A percentile compares a stretch with the other conserved stretches of the same genome.
Conservation (phyloP, 306 rosid genomes). For the Sechiopsis laciniata region DNA sequence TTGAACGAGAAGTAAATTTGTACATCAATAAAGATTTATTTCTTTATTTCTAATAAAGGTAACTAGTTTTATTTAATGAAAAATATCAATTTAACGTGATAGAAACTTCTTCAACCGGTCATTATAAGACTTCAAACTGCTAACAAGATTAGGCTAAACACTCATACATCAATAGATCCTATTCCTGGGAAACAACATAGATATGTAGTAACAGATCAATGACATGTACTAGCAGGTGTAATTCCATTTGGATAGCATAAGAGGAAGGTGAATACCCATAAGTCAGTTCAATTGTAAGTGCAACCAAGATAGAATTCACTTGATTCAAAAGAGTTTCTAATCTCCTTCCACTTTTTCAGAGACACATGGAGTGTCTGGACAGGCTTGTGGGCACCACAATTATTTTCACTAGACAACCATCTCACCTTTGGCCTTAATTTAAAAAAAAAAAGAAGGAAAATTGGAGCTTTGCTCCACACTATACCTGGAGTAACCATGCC, state of each 20-base stretch:
- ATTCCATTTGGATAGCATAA: not conserved
- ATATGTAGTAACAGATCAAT: not conserved
- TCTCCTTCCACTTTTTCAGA: too few species aligned
- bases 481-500: too few species aligned
- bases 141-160: not conserved
- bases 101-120: not conserved
- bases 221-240: not conserved
- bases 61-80: not conserved
- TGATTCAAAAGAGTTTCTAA: too few species aligned
- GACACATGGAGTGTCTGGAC: too few species aligned
- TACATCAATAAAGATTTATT: not conserved
- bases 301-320: too few species aligned
- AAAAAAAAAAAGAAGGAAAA: too few species aligned
- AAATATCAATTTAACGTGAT: not conserved
- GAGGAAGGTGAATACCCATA: not conserved
- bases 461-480: too few species aligned
- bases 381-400: too few species aligned
- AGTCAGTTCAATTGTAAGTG: too few species aligned
- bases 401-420: too few species aligned
- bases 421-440: too few species aligned
- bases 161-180: not conserved
- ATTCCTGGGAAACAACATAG: not conserved
- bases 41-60: not conserved
- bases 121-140: not conserved
- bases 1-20: not conserved